Evolutionary conservation across 2,329 filamentous ascomycete species (phyloP).

Genomic region (Neonectria hederae): DNA sequence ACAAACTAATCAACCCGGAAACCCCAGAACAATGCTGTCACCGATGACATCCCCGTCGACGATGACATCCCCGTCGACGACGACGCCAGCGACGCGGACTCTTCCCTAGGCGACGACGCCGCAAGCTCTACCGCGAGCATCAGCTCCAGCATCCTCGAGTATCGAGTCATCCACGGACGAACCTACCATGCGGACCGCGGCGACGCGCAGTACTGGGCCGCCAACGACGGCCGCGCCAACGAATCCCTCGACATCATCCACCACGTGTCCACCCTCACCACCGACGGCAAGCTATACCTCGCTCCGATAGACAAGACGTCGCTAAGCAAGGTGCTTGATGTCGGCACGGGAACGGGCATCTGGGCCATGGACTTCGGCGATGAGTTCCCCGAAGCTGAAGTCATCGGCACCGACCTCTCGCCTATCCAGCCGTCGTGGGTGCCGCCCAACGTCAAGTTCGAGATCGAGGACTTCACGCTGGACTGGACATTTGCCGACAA

Average conservation of each 20-base stretch:
- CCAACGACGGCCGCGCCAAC: slow-evolving; percentile 31
- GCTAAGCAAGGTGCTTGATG: slow-evolving; percentile 24
- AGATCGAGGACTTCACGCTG: slow-evolving; percentile 45
- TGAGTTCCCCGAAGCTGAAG: slow-evolving; percentile 56
- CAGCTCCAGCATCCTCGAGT: slow-evolving; percentile 34
- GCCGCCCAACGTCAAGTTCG: slow-evolving; percentile 54
- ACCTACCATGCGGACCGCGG: slow-evolving; percentile 34
- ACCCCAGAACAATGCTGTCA: slow-evolving; percentile 12
- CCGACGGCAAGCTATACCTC: slow-evolving; percentile 29
- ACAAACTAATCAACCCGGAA: too few relatives aligned
- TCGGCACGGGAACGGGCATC: slow-evolving; percentile 41
- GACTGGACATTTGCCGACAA: slow-evolving; percentile 42
- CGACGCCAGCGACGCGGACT: slow-evolving; percentile 27
- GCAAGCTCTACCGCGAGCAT: slow-evolving; percentile 29
- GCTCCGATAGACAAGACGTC: slow-evolving; percentile 17
- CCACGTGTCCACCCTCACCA: slow-evolving; percentile 25
- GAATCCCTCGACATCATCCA: slow-evolving; percentile 33
- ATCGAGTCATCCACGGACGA: slow-evolving; percentile 33
- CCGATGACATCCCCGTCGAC: not conserved
- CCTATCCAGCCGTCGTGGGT: slow-evolving; percentile 66
- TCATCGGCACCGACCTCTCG: slow-evolving; percentile 63
- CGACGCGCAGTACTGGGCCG: slow-evolving; percentile 34
- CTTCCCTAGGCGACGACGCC: slow-evolving; percentile 22
- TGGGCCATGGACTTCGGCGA: slow-evolving; percentile 61
- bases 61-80: too few relatives aligned